A percentile compares a stretch with the other conserved stretches of the same genome.
Conservation (phyloP, 163 green algal genomes). For the Scenedesmus sp. region DNA sequence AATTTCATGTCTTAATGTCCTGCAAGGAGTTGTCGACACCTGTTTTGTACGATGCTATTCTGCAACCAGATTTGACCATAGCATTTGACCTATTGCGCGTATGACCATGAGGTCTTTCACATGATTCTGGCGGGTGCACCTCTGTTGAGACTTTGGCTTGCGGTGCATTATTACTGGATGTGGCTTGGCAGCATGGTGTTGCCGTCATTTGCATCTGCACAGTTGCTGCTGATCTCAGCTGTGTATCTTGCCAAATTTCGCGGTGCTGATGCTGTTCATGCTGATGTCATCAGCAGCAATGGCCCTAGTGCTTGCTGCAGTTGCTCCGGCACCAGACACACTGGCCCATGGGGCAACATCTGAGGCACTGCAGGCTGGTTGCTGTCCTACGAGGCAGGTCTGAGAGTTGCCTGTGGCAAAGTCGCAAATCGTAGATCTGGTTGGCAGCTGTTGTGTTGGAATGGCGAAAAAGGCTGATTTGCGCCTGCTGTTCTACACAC, state of each 20-base stretch:
- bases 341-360: too few relatives aligned
- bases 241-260: too few relatives aligned
- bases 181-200: not conserved
- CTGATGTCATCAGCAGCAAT: not conserved
- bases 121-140: too few relatives aligned
- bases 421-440: too few relatives aligned
- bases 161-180: not conserved
- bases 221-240: not conserved
- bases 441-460: too few relatives aligned
- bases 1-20: not conserved
- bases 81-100: not conserved
- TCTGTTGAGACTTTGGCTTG: not conserved
- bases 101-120: too few relatives aligned
- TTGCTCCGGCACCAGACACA: not conserved
- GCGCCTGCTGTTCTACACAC: too few relatives aligned
- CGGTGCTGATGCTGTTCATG: not conserved
- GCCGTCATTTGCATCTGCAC: not conserved
- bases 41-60: not conserved
- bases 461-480: too few relatives aligned
- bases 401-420: too few relatives aligned
- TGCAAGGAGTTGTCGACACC: not conserved
- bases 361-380: too few relatives aligned
- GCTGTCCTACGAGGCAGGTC: too few relatives aligned
- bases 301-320: not conserved
- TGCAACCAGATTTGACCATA: not conserved